Conservation (phyloP, 2,329 filamentous ascomycete genomes). For the Talaromyces sp. region DNA sequence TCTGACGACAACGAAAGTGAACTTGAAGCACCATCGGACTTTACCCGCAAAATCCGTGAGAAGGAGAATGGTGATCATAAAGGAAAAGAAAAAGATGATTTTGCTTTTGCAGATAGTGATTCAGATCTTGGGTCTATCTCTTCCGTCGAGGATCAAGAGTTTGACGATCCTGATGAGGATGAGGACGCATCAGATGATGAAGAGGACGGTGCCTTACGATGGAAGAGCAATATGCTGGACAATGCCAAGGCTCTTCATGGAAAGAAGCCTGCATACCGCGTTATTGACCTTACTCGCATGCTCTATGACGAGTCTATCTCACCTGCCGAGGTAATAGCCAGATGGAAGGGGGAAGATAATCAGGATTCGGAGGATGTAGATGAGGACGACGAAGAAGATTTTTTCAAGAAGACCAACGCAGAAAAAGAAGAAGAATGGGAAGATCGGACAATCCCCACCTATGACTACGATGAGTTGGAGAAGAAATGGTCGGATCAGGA, state of each 20-base stretch:
- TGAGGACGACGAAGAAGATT: slow-evolving; percentile 64
- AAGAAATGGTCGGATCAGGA: slow-evolving; percentile 80
- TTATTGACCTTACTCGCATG: slow-evolving; percentile 76
- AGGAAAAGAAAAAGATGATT: slow-evolving; percentile 63
- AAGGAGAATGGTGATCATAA: slow-evolving; percentile 54
- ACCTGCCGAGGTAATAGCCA: slow-evolving; percentile 69
- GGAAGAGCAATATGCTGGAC: slow-evolving; percentile 83
- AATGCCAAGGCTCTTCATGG: slow-evolving; percentile 70
- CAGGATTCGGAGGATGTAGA: slow-evolving; percentile 55
- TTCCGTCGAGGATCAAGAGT: slow-evolving; percentile 54
- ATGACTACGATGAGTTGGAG: slow-evolving; percentile 77
- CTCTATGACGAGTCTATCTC: slow-evolving; percentile 83
- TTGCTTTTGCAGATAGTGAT: slow-evolving; percentile 94
- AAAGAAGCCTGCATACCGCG: slow-evolving; percentile 68
- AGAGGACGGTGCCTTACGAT: slow-evolving; percentile 69
- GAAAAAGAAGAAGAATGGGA: slow-evolving; percentile 56
- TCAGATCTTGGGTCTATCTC: slow-evolving; percentile 92
- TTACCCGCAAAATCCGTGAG: slow-evolving; percentile 43
- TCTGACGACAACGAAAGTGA: slow-evolving; percentile 29
- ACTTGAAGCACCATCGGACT: slow-evolving; percentile 42
- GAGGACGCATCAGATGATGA: slow-evolving; percentile 58
- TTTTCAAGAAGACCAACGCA: slow-evolving; percentile 57
- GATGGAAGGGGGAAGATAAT: slow-evolving; percentile 73
- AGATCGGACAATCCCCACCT: slow-evolving; percentile 72
- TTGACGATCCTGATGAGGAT: slow-evolving; percentile 48